phyloP scores from a whole-genome alignment of 2,329 filamentous ascomycete genomes.

The Ophiostoma novo-ulmi region DNA sequence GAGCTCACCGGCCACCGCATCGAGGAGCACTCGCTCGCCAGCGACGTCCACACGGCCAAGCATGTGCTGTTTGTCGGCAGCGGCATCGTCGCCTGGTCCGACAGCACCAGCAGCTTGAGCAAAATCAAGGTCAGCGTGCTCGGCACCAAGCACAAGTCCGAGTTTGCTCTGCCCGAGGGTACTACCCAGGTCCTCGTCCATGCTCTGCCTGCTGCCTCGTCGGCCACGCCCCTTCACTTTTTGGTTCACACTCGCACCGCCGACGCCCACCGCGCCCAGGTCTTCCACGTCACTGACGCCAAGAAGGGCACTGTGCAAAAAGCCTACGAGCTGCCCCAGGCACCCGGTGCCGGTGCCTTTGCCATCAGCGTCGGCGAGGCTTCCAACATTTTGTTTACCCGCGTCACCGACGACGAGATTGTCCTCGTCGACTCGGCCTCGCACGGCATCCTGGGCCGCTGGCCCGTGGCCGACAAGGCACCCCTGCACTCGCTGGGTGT shows the following conservation, averaged over 20 bases:
- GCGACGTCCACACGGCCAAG: slow-evolving; percentile 60
- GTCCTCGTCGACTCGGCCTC: slow-evolving; percentile 70
- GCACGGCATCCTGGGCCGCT: slow-evolving; percentile 69
- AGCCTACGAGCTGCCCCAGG: slow-evolving; percentile 71
- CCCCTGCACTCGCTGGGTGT: slow-evolving; percentile 36
- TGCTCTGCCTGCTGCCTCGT: slow-evolving; percentile 39
- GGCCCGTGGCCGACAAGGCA: slow-evolving; percentile 50
- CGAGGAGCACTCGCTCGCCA: slow-evolving; percentile 65
- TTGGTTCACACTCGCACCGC: slow-evolving; percentile 73
- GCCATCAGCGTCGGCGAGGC: slow-evolving; percentile 61
- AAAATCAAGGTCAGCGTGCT: slow-evolving; percentile 69
- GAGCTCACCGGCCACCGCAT: slow-evolving; percentile 64
- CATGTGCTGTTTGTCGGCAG: slow-evolving; percentile 71
- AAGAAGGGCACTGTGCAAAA: slow-evolving; percentile 65
- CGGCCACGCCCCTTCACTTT: slow-evolving; percentile 64
- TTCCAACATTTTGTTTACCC: slow-evolving; percentile 71
- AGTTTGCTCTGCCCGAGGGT: slow-evolving; percentile 25
- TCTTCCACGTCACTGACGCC: slow-evolving; percentile 70
- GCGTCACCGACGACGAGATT: slow-evolving; percentile 70
- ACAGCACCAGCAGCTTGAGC: slow-evolving; percentile 38
- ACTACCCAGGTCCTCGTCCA: slow-evolving; percentile 22
- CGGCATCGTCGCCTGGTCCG: slow-evolving; percentile 72
- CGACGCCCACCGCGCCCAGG: slow-evolving; percentile 57
- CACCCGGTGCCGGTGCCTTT: slow-evolving; percentile 67
- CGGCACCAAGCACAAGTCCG: slow-evolving; percentile 50